Percentiles rank a stretch among this genome's conserved stretches.
Evolutionary conservation across 78 protist species (phyloP).

Genomic region (Guillardia theta): DNA sequence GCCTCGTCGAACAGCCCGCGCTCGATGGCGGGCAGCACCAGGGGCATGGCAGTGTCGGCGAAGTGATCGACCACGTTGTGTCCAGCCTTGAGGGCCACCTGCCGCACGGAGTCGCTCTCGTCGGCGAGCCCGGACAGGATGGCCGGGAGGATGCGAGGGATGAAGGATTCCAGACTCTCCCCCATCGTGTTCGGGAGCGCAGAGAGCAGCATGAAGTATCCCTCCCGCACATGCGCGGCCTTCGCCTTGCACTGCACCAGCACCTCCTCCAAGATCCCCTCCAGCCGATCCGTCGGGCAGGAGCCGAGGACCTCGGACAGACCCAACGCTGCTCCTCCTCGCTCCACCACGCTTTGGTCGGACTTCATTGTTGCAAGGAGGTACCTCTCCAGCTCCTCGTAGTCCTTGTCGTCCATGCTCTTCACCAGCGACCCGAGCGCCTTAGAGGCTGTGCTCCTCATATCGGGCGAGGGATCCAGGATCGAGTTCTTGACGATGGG

Average conservation of each 20-base stretch:
- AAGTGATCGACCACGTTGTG: slow-evolving; percentile 69
- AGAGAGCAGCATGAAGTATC: slow-evolving; percentile 39
- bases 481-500: slow-evolving; percentile 64
- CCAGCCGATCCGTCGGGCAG: neutral
- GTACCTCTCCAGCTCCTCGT: slow-evolving; percentile 76
- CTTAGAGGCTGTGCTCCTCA: slow-evolving; percentile 66
- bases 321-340: slow-evolving; percentile 90
- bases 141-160: slow-evolving; percentile 35
- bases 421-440: slow-evolving; percentile 72
- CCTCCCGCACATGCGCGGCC: slow-evolving; percentile 65
- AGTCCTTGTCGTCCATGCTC: slow-evolving; percentile 80
- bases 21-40: slow-evolving; percentile 70
- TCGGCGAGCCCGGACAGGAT: slow-evolving; percentile 71
- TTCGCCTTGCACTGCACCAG: neutral
- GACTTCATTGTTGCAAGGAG: slow-evolving; percentile 60
- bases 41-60: slow-evolving; percentile 50
- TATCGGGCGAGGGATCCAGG: slow-evolving; percentile 85
- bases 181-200: slow-evolving; percentile 64
- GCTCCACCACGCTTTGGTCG: slow-evolving; percentile 70
- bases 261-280: neutral
- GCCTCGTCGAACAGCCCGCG: slow-evolving; percentile 73
- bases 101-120: slow-evolving; percentile 82
- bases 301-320: slow-evolving; percentile 65
- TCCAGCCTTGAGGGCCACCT: slow-evolving; percentile 80
- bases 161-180: slow-evolving; percentile 54